Evolutionary conservation across 2,329 filamentous ascomycete genomes (phyloP).

Genomic region (Didymella sp.): DNA sequence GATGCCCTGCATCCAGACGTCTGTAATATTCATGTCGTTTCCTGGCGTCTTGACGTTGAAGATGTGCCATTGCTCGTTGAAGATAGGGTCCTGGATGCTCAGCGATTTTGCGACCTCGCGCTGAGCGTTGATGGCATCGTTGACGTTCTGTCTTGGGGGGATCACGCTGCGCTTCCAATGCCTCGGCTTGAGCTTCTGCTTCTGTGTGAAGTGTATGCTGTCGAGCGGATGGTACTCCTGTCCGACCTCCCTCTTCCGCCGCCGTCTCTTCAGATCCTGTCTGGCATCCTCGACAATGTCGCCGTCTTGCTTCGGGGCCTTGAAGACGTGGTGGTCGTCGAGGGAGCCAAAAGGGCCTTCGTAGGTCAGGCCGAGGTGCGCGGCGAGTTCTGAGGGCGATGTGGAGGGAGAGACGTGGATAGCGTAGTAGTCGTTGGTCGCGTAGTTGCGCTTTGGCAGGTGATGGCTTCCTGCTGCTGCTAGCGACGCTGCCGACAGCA

Average conservation of each 20-base stretch:
- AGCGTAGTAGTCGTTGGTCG: conserved; percentile 89
- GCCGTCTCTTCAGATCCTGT: conserved; percentile 61
- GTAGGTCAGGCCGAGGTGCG: conserved; percentile 75
- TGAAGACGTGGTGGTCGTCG: conserved; percentile 84
- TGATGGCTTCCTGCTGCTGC: conserved; percentile 36
- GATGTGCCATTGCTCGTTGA: conserved; percentile 94
- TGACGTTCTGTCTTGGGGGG: conserved; percentile 37
- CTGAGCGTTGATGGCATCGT: conserved; percentile 58
- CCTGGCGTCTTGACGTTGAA: conserved; percentile 81
- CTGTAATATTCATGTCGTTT: conserved; percentile 96
- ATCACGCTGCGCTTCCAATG: conserved; percentile 64
- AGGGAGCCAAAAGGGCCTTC: conserved; percentile 83
- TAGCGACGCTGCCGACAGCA: conserved; percentile 46
- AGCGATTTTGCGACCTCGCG: conserved; percentile 61
- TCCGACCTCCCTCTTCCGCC: conserved; percentile 65
- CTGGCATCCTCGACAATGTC: conserved; percentile 60
- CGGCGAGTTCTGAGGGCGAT: conserved; percentile 73
- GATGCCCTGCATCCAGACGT: conserved; percentile 86
- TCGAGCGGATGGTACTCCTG: conserved; percentile 68
- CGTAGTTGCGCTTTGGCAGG: conserved; percentile 72
- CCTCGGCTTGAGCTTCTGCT: conserved; percentile 70
- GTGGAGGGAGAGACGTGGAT: conserved; percentile 75
- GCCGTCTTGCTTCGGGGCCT: conserved; percentile 66
- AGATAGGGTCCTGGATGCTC: conserved; percentile 88
- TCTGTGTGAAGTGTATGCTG: conserved; percentile 77